Percentiles rank a stretch among this genome's conserved stretches.
Evolutionary conservation across 108 stramenopile genomes (phyloP).

Genomic region (Cyclotella choctawhatcheeana): DNA sequence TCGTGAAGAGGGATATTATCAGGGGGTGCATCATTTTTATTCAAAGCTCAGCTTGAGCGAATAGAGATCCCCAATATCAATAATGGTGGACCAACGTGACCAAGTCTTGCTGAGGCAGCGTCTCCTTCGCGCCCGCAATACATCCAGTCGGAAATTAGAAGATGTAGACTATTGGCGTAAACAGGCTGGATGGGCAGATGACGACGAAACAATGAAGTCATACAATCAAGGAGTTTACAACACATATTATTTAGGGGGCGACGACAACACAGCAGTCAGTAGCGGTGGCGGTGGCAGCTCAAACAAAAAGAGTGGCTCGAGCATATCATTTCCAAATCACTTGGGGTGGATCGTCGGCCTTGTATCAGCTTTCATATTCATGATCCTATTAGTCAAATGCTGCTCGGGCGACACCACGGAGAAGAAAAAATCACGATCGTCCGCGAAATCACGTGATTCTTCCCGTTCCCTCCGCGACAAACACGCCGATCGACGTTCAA

Average conservation of each 20-base stretch:
- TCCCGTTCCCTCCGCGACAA: conserved; percentile 50
- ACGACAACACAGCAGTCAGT: conserved; percentile 33
- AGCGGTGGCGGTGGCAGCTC: neutral
- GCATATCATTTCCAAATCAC: conserved; percentile 9
- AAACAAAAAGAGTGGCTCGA: neutral
- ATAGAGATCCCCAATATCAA: no score
- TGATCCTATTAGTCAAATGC: conserved; percentile 57
- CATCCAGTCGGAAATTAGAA: conserved; percentile 33
- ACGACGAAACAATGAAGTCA: conserved; percentile 72
- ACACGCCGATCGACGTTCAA: conserved; percentile 54
- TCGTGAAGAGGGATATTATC: no score
- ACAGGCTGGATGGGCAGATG: conserved; percentile 85
- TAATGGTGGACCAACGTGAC: conserved; percentile 12
- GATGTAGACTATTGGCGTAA: conserved; percentile 84
- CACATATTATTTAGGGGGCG: conserved; percentile 64
- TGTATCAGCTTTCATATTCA: conserved; percentile 48
- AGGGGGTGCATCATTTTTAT: no score
- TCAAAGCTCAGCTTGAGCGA: no score
- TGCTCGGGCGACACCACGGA: conserved; percentile 47
- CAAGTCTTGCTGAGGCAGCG: conserved; percentile 11
- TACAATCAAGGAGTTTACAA: conserved; percentile 79
- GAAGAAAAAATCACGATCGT: conserved; percentile 1
- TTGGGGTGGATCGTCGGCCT: conserved; percentile 47
- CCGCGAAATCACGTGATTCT: conserved; percentile 46
- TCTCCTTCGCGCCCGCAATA: conserved; percentile 15